Evolutionary conservation across 768 basidiomycete species (phyloP).

Genomic region (Rhodotorula sphaerocarpa): DNA sequence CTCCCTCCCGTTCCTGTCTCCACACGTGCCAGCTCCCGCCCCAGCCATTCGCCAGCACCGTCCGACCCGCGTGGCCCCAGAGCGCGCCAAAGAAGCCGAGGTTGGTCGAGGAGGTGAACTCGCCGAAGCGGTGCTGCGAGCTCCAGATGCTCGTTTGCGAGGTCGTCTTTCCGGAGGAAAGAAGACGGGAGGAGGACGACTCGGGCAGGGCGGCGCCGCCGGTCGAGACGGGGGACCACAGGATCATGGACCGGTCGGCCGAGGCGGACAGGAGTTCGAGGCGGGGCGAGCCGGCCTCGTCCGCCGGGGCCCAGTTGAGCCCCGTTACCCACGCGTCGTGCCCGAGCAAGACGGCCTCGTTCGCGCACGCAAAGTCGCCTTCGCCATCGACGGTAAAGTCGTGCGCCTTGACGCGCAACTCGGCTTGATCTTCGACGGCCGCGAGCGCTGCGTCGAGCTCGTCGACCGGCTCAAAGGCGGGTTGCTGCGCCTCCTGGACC

Average conservation of each 20-base stretch:
- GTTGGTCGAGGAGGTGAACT: constrained; percentile 74
- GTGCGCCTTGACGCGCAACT: constrained; percentile 76
- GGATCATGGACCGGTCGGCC: constrained; percentile 85
- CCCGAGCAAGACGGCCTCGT: constrained; percentile 90
- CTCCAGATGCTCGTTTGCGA: constrained; percentile 64
- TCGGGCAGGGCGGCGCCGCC: neutral
- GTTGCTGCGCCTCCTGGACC: constrained; percentile 7
- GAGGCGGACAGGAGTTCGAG: constrained; percentile 78
- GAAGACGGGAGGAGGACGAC: neutral
- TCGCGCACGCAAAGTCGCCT: constrained; percentile 61
- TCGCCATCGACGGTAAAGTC: constrained; percentile 57
- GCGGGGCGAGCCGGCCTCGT: neutral
- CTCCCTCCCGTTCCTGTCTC: constrained; percentile 41
- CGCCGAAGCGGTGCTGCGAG: constrained; percentile 81
- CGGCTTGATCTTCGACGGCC: constrained; percentile 44
- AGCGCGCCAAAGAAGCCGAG: constrained; percentile 87
- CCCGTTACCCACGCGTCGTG: constrained; percentile 90
- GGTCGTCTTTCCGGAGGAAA: constrained; percentile 42
- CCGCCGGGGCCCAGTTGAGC: constrained; percentile 64
- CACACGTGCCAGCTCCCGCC: constrained; percentile 88
- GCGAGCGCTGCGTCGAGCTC: constrained; percentile 23
- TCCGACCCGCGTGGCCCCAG: constrained; percentile 60
- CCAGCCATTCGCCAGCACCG: constrained; percentile 84
- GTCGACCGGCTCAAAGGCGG: constrained; percentile 34
- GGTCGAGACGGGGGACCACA: constrained; percentile 72